Conservation (phyloP, 495 filamentous ascomycete species). For the Xylaria cubensis region DNA sequence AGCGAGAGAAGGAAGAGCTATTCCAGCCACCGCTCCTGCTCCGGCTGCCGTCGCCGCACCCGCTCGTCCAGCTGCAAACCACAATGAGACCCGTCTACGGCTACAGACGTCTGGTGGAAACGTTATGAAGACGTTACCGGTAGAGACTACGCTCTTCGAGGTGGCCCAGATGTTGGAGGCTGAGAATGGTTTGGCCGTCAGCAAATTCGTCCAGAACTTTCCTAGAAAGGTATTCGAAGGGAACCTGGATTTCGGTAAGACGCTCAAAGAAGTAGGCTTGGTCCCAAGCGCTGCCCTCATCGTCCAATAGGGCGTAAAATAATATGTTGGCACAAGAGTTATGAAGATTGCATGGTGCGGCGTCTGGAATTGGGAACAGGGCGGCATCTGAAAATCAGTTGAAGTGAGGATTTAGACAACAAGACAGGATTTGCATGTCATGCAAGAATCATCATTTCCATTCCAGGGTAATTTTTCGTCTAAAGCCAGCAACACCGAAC, state of each 20-base stretch:
- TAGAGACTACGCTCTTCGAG: constrained; percentile 91
- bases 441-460: constrained; percentile 27
- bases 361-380: constrained; percentile 27
- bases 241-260: constrained; percentile 82
- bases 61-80: constrained; percentile 51
- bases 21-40: constrained; percentile 48
- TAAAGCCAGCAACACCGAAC: constrained; percentile 27
- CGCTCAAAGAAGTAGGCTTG: constrained; percentile 89
- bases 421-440: constrained; percentile 25
- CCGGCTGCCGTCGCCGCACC: constrained; percentile 36
- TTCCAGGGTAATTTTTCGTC: constrained; percentile 27
- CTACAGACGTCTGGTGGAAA: constrained; percentile 78
- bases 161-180: constrained; percentile 75
- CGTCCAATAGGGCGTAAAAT: constrained; percentile 57
- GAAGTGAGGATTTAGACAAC: constrained; percentile 16
- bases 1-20: constrained; percentile 72
- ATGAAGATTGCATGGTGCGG: constrained; percentile 34
- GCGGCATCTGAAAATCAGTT: constrained; percentile 5
- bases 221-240: constrained; percentile 82
- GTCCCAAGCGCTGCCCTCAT: constrained; percentile 88
- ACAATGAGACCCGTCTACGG: constrained; percentile 81
- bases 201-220: constrained; percentile 83
- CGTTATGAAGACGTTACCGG: constrained; percentile 81
- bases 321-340: constrained; percentile 6
- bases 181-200: constrained; percentile 64